A percentile compares a stretch with the other conserved stretches of the same genome.
phyloP scores from a whole-genome alignment of 352 stramenopile species.

The Pythium phragmiticola region DNA sequence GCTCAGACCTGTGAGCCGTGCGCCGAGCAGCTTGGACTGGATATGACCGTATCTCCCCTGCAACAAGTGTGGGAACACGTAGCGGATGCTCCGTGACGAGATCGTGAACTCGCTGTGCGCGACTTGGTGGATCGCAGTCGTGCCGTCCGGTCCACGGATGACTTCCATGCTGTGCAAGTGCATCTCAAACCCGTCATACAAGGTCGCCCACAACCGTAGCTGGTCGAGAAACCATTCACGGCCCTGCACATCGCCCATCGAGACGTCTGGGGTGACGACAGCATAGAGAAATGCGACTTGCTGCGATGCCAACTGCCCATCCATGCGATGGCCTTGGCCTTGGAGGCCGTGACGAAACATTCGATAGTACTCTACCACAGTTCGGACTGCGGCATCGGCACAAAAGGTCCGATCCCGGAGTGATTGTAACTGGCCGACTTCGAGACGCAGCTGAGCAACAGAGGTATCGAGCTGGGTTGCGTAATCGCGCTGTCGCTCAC shows the following conservation, averaged over 20 bases:
- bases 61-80: conserved; percentile 1
- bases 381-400: background rate
- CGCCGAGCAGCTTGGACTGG: background rate
- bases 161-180: background rate
- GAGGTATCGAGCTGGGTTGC: background rate
- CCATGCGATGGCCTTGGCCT: background rate
- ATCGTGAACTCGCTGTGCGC: background rate
- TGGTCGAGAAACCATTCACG: background rate
- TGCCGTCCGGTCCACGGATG: background rate
- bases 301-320: background rate
- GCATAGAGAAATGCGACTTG: background rate
- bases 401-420: background rate
- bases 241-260: background rate
- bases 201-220: background rate
- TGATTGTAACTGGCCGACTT: background rate
- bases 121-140: background rate
- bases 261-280: background rate
- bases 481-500: background rate
- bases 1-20: background rate
- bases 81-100: background rate
- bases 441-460: background rate
- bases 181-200: background rate
- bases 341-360: background rate
- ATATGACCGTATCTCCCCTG: background rate
- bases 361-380: background rate